Percentiles rank a stretch among this genome's conserved stretches.
phyloP scores from a whole-genome alignment of 148 eudicot genomes.

The Beta vulgaris region DNA sequence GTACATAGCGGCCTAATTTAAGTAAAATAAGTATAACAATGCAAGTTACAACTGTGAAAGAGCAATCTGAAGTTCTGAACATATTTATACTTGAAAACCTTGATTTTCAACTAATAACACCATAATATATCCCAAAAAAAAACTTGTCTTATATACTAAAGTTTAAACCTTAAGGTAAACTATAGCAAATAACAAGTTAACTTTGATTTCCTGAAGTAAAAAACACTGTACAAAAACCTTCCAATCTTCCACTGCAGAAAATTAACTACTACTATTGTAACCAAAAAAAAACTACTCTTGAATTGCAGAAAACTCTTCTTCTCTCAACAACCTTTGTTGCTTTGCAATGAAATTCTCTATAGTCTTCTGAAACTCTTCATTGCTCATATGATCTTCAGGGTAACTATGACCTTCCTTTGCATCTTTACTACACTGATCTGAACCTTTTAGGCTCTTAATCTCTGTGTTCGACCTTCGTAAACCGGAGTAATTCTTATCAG shows the following conservation, averaged over 20 bases:
- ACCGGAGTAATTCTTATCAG: constrained; percentile 13
- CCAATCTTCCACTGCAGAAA: not conserved
- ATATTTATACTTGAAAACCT: too few species aligned
- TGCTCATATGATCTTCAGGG: constrained; percentile 66
- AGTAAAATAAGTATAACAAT: too few species aligned
- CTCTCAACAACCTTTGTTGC: constrained; percentile 75
- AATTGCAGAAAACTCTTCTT: constrained; percentile 42
- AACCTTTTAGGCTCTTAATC: constrained; percentile 25
- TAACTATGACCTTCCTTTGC: constrained; percentile 18
- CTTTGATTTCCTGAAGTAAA: not conserved
- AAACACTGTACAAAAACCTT: constrained; percentile 17
- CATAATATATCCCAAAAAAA: constrained; percentile 4
- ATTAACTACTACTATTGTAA: not conserved
- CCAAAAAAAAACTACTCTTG: not conserved
- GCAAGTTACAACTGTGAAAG: too few species aligned
- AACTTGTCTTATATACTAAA: constrained; percentile 25
- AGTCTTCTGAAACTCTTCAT: constrained; percentile 56
- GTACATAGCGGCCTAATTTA: too few species aligned
- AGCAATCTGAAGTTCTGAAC: too few species aligned
- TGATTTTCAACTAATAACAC: not conserved
- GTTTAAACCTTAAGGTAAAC: constrained; percentile 25
- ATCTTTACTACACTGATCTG: constrained; percentile 21
- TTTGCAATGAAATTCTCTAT: constrained; percentile 80
- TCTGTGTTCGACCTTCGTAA: constrained; percentile 52
- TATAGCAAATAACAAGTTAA: constrained; percentile 12